Evolutionary conservation across 176 grass and related monocot species (phyloP).

Genomic region (Oryza meridionalis): DNA sequence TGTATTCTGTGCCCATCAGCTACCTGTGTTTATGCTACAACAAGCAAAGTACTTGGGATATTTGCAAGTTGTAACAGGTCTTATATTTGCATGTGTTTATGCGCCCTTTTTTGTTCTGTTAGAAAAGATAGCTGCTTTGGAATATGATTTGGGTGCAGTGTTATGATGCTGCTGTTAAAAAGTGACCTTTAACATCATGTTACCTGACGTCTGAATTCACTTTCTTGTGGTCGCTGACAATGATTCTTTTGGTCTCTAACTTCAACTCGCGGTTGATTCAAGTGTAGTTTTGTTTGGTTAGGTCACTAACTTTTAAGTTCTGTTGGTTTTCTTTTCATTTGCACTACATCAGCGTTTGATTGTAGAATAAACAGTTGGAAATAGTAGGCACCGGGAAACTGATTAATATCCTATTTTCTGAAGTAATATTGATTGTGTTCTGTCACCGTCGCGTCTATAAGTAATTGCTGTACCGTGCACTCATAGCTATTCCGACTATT

Average conservation of each 20-base stretch:
- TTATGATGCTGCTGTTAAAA: background rate
- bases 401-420: background rate
- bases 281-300: background rate
- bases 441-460: background rate
- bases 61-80: background rate
- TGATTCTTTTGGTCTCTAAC: background rate
- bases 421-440: background rate
- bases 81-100: background rate
- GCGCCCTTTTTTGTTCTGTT: background rate
- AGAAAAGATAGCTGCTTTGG: background rate
- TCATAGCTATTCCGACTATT: background rate
- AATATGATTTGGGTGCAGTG: background rate
- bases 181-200: background rate
- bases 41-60: background rate
- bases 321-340: background rate
- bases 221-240: background rate
- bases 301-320: background rate
- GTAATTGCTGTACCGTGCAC: background rate
- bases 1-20: slow-evolving; percentile 16
- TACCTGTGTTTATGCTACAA: background rate
- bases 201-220: background rate
- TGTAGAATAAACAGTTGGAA: background rate
- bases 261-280: background rate
- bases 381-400: background rate
- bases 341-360: background rate